Evolutionary conservation across 2,329 filamentous ascomycete species (phyloP), one percentile per base, ranked within the genome.

Genomic region (Corniculantispora saksenae): DNA sequence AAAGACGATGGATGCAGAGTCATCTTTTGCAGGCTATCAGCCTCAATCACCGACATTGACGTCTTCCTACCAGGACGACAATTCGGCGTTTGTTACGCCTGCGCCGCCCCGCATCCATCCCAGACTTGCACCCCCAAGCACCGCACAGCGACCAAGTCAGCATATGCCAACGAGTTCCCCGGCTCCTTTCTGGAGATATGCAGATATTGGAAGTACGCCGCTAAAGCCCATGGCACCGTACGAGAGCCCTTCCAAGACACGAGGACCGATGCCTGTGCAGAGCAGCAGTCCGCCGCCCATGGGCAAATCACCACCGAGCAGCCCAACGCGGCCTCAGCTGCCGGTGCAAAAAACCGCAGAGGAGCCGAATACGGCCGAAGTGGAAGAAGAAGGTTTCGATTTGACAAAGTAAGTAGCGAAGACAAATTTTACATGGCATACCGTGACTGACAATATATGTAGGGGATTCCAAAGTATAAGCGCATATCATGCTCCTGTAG

Each of bases 151-250:
- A 63, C 92, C 92, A 12, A 94, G 91, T 73, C 91, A 93, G 72
- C 92, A 93, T 75, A 93, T 94, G 86, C 91, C 92, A 40, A 93
- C 92, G 54, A 93, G 90, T 70, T 93, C 91, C 38, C 92, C 92
- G 0, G 92, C 92, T 1, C 91, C 92, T 0, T 95, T 96, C 76
- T 96, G 92, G 92, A 93, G 92, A 75, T 95, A 91, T 76, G 89
- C 91, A 48, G 91, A 93, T 69, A 85, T 92, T 66, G 86, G 86
- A 29, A 92, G 88, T 76, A 94, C 91, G 2, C 91, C 91, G 1
- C 80, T 91, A 61, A 81, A 82, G 70, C 78, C 81, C 17, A 70
- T 77, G 4, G 71, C 76, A 0, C 75, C 79, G 4, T 87, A 85
- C 64, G 87, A 90, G 66, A 89, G 87, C 70, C 88, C 88, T 1